Conservation (phyloP, 148 eudicot species). For the Rhododendron molle region DNA sequence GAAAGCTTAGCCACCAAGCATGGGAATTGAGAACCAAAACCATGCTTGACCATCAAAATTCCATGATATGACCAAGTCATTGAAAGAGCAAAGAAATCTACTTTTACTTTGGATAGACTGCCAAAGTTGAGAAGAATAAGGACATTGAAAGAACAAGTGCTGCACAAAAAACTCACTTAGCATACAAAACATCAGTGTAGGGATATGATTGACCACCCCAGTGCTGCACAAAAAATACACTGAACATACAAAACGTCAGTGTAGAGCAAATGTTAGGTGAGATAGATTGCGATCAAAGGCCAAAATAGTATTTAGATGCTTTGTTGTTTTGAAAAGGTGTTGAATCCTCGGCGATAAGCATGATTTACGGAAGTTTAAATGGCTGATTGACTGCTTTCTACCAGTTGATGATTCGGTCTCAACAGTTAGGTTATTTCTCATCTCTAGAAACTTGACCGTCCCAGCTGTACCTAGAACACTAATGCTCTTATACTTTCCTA, state of each 20-base stretch:
- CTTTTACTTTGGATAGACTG: not conserved
- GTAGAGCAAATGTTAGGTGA: not conserved
- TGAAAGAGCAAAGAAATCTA: no score
- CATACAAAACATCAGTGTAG: no score
- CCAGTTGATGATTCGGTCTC: not conserved
- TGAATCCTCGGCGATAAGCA: not conserved
- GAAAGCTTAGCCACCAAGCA: no score
- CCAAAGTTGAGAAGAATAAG: not conserved
- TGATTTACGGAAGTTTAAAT: not conserved
- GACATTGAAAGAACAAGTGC: not conserved
- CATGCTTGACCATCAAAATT: no score
- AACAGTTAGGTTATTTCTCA: not conserved
- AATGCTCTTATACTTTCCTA: not conserved
- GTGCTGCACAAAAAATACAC: no score
- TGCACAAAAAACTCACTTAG: no score
- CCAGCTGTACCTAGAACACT: not conserved
- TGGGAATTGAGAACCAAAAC: no score
- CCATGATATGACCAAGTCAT: no score
- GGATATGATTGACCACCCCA: no score
- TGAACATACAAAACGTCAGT: no score
- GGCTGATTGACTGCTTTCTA: not conserved
- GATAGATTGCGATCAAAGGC: not conserved
- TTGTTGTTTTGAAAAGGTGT: not conserved
- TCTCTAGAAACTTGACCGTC: not conserved
- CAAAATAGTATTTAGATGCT: not conserved